Evolutionary conservation across 176 grass and related monocot genomes (phyloP).

Genomic region (Triticum monococcum): DNA sequence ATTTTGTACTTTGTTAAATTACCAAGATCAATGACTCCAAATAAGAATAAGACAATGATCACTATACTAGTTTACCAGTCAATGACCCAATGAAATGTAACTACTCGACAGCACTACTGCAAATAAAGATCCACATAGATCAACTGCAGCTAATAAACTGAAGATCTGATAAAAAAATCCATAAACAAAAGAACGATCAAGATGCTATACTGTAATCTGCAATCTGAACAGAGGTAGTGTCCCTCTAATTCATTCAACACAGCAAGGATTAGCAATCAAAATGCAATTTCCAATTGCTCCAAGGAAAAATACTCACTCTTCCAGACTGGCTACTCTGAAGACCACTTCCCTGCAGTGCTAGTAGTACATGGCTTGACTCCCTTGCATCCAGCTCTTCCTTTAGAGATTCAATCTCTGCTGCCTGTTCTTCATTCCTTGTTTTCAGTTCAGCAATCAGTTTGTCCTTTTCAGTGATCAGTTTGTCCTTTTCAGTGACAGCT

Average conservation of each 20-base stretch:
- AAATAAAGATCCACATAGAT: background rate
- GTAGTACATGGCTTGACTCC: background rate
- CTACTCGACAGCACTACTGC: background rate
- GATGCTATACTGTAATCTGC: background rate
- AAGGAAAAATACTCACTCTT: background rate
- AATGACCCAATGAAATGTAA: background rate
- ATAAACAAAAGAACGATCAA: background rate
- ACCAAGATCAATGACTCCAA: too few relatives aligned
- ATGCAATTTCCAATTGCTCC: background rate
- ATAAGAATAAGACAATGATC: too few relatives aligned
- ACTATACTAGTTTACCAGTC: background rate
- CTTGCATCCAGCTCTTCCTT: background rate
- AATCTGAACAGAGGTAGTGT: background rate
- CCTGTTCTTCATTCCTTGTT: constrained; percentile 10
- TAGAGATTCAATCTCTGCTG: constrained; percentile 5
- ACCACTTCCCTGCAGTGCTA: background rate
- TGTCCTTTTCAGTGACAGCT: background rate
- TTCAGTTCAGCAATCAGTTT: background rate
- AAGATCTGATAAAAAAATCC: background rate
- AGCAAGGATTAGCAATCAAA: background rate
- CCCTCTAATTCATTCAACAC: background rate
- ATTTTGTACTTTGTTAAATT: background rate
- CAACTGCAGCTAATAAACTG: background rate
- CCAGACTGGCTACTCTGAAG: background rate
- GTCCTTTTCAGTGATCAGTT: background rate